Conservation (phyloP, 2,329 filamentous ascomycete species). For the Aspergillus puulaauensis region DNA sequence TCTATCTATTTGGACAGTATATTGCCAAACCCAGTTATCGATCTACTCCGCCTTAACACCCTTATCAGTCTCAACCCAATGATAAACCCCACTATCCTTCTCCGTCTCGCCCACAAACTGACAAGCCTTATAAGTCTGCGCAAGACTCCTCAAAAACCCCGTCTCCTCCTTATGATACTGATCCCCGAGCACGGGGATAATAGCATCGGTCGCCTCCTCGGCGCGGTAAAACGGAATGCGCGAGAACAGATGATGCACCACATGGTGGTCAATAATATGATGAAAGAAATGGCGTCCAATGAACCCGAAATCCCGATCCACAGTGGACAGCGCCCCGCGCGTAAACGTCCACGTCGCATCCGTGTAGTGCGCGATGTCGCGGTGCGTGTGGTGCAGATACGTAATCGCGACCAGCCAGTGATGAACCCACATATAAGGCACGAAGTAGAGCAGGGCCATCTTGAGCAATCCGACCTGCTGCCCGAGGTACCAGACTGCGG, state of each 20-base stretch:
- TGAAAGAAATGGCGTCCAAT: constrained; percentile 66
- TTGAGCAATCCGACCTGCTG: constrained; percentile 55
- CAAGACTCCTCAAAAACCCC: constrained; percentile 1
- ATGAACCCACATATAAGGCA: constrained; percentile 70
- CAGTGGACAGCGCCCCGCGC: constrained; percentile 61
- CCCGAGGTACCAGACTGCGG: constrained; percentile 53
- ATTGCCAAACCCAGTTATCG: not conserved
- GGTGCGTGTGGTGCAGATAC: constrained; percentile 71
- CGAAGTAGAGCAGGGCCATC: constrained; percentile 59
- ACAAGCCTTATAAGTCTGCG: constrained; percentile 4
- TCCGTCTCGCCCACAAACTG: constrained; percentile 3
- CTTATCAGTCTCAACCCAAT: not conserved
- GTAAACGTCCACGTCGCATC: constrained; percentile 61
- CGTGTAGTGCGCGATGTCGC: constrained; percentile 57
- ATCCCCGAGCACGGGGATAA: constrained; percentile 56
- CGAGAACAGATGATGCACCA: constrained; percentile 63
- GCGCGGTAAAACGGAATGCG: constrained; percentile 63
- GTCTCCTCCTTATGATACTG: constrained; percentile 42
- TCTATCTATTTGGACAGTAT: too few species aligned
- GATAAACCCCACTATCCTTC: constrained; percentile 4
- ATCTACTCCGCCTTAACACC: not conserved
- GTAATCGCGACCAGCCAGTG: constrained; percentile 76
- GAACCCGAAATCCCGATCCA: constrained; percentile 66
- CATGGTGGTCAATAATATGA: constrained; percentile 64
- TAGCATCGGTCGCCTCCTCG: constrained; percentile 58